Conservation (phyloP, 257 asterid genomes). For the Solanum medicagineum region DNA sequence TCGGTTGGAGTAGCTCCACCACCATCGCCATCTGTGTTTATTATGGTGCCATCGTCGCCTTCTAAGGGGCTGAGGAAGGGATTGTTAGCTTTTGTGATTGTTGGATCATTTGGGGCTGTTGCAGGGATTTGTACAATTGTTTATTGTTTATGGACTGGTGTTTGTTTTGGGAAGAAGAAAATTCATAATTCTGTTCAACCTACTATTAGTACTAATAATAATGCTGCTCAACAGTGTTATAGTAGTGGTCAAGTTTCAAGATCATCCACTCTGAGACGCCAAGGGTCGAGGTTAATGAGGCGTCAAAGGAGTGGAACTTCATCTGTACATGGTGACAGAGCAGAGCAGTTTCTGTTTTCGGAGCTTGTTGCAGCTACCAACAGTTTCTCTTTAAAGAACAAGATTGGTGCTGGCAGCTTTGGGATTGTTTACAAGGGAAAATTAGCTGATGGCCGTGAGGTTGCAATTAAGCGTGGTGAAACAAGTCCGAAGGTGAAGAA, state of each 20-base stretch:
- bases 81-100: not conserved
- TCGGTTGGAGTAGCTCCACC: not conserved
- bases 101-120: not conserved
- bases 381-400: not conserved
- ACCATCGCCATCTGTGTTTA: not conserved
- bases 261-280: not conserved
- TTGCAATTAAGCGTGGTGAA: not conserved
- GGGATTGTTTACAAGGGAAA: not conserved
- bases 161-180: conserved; percentile 2
- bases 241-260: not conserved
- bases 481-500: not conserved
- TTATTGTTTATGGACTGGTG: not conserved
- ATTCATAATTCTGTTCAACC: conserved; percentile 1
- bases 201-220: not conserved
- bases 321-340: not conserved
- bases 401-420: conserved; percentile 1
- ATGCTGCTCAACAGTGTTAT: not conserved
- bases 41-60: not conserved
- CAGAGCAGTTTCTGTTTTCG: not conserved
- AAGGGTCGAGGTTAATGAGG: not conserved
- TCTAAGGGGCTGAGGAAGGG: not conserved
- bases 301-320: not conserved
- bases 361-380: not conserved
- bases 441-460: not conserved
- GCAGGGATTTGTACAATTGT: not conserved